phyloP scores from a whole-genome alignment of 306 rosid species.

The Calophaca sinica region DNA sequence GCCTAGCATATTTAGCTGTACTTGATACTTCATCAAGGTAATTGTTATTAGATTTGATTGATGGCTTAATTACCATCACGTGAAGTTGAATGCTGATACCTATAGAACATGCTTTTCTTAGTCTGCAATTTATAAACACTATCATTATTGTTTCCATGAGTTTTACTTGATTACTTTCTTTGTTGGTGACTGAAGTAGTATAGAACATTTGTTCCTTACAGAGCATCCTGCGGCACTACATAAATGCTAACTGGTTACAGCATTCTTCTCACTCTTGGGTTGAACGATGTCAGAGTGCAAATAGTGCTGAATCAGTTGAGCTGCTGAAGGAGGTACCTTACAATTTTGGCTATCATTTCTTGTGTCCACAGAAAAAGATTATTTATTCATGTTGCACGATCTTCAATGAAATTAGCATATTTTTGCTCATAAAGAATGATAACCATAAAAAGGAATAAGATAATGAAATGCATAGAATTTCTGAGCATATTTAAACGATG shows the following conservation, averaged over 20 bases:
- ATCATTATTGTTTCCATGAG: neutral
- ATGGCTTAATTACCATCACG: constrained; percentile 24
- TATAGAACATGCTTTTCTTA: neutral
- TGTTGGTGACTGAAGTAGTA: constrained; percentile 40
- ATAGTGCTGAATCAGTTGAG: constrained; percentile 81
- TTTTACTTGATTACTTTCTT: constrained; percentile 16
- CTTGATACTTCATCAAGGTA: constrained; percentile 26
- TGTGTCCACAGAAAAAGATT: constrained; percentile 24
- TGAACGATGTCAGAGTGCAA: constrained; percentile 75
- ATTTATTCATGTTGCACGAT: constrained; percentile 32
- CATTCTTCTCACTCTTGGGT: constrained; percentile 76
- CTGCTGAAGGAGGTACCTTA: constrained; percentile 85
- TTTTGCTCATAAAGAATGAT: constrained; percentile 29
- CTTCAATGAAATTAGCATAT: constrained; percentile 27
- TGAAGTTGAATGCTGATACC: constrained; percentile 36
- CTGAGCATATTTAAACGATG: constrained; percentile 21
- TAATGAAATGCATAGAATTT: constrained; percentile 38
- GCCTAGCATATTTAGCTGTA: constrained; percentile 20
- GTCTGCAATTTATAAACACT: constrained; percentile 13
- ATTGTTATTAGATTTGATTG: constrained; percentile 37
- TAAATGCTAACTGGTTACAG: constrained; percentile 75
- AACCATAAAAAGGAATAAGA: neutral
- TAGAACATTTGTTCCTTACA: constrained; percentile 48
- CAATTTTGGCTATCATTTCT: constrained; percentile 46
- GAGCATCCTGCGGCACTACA: constrained; percentile 75